A percentile compares a stretch with the other conserved stretches of the same genome.
Conservation (phyloP, 345 rosid genomes). For the Excoecaria agallocha region DNA sequence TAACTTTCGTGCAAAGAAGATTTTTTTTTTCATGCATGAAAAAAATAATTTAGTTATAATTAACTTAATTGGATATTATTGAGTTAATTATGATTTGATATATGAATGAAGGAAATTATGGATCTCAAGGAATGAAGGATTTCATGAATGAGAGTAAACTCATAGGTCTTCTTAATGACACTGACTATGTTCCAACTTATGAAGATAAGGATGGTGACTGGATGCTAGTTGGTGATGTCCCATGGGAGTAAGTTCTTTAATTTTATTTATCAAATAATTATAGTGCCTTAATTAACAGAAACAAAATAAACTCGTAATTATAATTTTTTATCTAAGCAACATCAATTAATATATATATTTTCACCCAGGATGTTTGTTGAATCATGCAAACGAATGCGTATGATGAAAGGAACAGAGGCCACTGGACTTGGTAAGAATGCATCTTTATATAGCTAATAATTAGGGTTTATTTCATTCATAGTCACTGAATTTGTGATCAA, state of each 20-base stretch:
- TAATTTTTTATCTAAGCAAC: not conserved
- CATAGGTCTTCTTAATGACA: conserved; percentile 58
- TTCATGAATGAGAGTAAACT: conserved; percentile 72
- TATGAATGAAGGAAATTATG: conserved; percentile 48
- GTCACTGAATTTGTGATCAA: too few species aligned
- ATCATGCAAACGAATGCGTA: conserved; percentile 84
- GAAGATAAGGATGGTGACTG: conserved; percentile 96
- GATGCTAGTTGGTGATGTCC: conserved; percentile 97
- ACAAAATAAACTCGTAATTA: not conserved
- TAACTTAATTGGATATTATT: not conserved
- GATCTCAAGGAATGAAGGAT: conserved; percentile 80
- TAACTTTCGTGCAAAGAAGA: too few species aligned
- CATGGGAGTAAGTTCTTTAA: conserved; percentile 67
- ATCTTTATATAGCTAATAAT: not conserved
- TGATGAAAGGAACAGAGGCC: conserved; percentile 85
- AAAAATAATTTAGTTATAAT: too few species aligned
- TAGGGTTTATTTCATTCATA: too few species aligned
- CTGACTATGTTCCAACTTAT: conserved; percentile 83
- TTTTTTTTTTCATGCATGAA: not conserved
- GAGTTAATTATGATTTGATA: not conserved
- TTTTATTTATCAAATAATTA: not conserved
- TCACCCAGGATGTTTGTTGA: conserved; percentile 75
- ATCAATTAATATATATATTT: not conserved
- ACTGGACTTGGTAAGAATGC: conserved; percentile 62
- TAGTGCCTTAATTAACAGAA: not conserved